phyloP scores from a whole-genome alignment of 441 rosid species.

The Populus hybrid region DNA sequence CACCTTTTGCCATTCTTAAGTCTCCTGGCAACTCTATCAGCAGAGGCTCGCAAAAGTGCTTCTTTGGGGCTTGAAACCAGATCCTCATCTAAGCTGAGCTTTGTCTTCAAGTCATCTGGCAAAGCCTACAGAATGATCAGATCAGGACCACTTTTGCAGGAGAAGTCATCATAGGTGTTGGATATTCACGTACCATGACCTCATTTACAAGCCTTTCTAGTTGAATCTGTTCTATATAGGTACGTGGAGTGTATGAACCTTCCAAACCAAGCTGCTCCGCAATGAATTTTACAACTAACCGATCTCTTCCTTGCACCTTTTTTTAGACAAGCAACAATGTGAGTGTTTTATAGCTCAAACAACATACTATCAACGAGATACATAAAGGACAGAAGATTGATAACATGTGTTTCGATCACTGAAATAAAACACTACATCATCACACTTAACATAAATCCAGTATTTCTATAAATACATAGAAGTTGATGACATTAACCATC shows the following conservation, averaged over 20 bases:
- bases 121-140: slow-evolving; percentile 54
- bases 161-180: slow-evolving; percentile 17
- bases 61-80: slow-evolving; percentile 80
- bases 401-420: background rate
- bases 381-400: background rate
- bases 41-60: slow-evolving; percentile 66
- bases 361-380: background rate
- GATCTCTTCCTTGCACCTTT: slow-evolving; percentile 98
- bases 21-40: slow-evolving; percentile 69
- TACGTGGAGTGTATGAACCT: slow-evolving; percentile 85
- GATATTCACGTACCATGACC: slow-evolving; percentile 67
- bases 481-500: background rate
- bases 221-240: slow-evolving; percentile 96
- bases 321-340: slow-evolving; percentile 8
- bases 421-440: background rate
- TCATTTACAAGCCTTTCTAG: slow-evolving; percentile 88
- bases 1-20: slow-evolving; percentile 73
- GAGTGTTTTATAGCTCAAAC: background rate
- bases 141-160: slow-evolving; percentile 25
- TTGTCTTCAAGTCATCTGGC: slow-evolving; percentile 84
- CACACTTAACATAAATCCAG: background rate
- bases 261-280: slow-evolving; percentile 88
- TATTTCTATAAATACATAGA: background rate
- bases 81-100: slow-evolving; percentile 84
- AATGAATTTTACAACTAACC: slow-evolving; percentile 52